phyloP scores from a whole-genome alignment of 2,329 filamentous ascomycete genomes.

The Cryphonectria parasitica region DNA sequence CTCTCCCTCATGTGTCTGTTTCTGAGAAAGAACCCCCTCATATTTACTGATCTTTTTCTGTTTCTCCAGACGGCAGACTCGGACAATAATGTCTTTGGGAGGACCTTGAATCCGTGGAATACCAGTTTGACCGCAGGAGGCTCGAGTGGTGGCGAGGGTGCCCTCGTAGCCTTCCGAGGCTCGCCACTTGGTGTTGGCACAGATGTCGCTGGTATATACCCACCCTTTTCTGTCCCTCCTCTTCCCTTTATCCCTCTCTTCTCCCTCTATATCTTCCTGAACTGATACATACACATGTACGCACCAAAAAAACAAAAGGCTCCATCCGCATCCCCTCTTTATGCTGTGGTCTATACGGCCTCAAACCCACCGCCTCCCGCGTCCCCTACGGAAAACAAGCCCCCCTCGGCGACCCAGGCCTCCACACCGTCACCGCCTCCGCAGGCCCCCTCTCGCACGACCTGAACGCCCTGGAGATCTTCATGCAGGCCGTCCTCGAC shows the following conservation, averaged over 20 bases:
- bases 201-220: slow-evolving; percentile 28
- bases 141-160: slow-evolving; percentile 31
- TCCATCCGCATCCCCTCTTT: slow-evolving; percentile 31
- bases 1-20: background rate
- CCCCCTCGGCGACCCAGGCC: slow-evolving; percentile 22
- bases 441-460: slow-evolving; percentile 30
- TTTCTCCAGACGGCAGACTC: slow-evolving; percentile 27
- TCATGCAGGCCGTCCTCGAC: slow-evolving; percentile 27
- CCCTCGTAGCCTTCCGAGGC: slow-evolving; percentile 29
- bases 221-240: no score
- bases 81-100: slow-evolving; percentile 29
- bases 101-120: slow-evolving; percentile 27
- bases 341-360: slow-evolving; percentile 31
- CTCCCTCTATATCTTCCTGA: background rate
- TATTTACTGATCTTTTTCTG: no score
- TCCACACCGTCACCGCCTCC: slow-evolving; percentile 23
- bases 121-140: slow-evolving; percentile 29
- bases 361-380: slow-evolving; percentile 27
- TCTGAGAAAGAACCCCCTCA: background rate
- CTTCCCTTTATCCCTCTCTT: no score
- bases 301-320: slow-evolving; percentile 16
- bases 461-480: slow-evolving; percentile 24
- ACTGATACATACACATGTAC: background rate
- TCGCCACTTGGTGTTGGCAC: slow-evolving; percentile 30
- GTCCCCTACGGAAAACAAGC: slow-evolving; percentile 29